Evolutionary conservation across 1,284 basidiomycete species (phyloP).

Genomic region (Lentinula novae-zelandiae): DNA sequence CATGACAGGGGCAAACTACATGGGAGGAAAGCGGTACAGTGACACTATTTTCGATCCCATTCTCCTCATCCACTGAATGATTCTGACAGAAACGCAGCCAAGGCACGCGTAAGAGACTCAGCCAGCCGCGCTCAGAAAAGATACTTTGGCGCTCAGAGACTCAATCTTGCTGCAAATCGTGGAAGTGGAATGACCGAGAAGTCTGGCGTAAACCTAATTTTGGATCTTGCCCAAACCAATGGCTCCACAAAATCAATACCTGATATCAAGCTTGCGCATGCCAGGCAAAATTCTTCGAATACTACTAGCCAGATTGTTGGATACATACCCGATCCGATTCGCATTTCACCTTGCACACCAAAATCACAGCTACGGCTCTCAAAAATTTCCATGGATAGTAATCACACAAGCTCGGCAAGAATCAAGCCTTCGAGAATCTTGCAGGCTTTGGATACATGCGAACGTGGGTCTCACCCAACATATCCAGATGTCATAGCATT

Average conservation of each 20-base stretch:
- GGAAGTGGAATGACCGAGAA: constrained; percentile 12
- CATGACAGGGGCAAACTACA: constrained; percentile 59
- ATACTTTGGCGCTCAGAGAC: constrained; percentile 53
- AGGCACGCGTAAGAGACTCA: constrained; percentile 47
- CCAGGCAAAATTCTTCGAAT: constrained; percentile 16
- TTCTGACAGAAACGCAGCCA: constrained; percentile 46
- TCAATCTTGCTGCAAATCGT: constrained; percentile 34
- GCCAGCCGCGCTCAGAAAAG: constrained; percentile 45
- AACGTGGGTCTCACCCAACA: constrained; percentile 28
- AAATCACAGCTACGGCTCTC: constrained; percentile 14
- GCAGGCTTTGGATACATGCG: constrained; percentile 32
- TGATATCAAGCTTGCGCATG: constrained; percentile 31
- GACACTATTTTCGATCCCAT: constrained; percentile 3
- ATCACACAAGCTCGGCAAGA: constrained; percentile 6
- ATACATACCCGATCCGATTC: constrained; percentile 26
- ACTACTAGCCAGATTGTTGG: constrained; percentile 7
- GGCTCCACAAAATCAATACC: not conserved
- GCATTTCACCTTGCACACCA: constrained; percentile 21
- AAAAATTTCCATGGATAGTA: constrained; percentile 16
- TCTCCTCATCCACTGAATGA: not conserved
- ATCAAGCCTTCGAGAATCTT: constrained; percentile 29
- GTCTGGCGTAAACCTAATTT: not conserved
- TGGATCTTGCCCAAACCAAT: not conserved
- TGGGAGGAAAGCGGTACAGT: constrained; percentile 52
- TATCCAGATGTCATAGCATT: not conserved